These are phyloP conservation scores for Penicillium sp. DNA, from an alignment of 2,329 filamentous ascomycete species.

Conservation along the genomic window DNA sequence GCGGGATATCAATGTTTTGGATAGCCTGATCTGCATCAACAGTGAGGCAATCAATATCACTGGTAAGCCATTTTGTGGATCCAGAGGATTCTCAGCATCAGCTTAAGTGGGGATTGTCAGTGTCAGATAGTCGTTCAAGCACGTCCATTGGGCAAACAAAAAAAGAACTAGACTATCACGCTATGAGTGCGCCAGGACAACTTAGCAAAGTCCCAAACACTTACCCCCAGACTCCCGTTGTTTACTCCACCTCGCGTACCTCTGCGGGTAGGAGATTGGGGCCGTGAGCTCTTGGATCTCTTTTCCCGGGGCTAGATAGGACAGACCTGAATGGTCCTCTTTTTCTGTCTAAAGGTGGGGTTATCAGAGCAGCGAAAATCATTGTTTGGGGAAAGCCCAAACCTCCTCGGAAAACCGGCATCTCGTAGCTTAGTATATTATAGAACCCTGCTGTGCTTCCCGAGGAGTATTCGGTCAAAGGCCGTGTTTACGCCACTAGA, in stretches of 20 bases:
- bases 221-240: not conserved
- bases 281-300: slow-evolving; percentile 2
- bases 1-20: not conserved
- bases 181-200: not conserved
- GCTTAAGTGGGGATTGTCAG: slow-evolving; percentile 4
- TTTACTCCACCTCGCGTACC: slow-evolving; percentile 6
- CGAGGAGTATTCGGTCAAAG: not conserved
- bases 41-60: not conserved
- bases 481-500: not conserved
- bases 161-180: not conserved
- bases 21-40: not conserved
- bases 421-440: not conserved
- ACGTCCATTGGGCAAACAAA: not conserved
- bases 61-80: not conserved
- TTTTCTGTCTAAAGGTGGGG: not conserved
- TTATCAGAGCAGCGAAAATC: not conserved
- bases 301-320: not conserved
- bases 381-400: no score
- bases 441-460: not conserved
- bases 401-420: not conserved
- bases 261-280: slow-evolving; percentile 19
- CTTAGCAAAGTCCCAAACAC: not conserved
- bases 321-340: not conserved
- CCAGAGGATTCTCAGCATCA: slow-evolving; percentile 6
- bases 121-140: not conserved